Evolutionary conservation across 352 stramenopile genomes (phyloP).

Genomic region (Phytopythium boreale): DNA sequence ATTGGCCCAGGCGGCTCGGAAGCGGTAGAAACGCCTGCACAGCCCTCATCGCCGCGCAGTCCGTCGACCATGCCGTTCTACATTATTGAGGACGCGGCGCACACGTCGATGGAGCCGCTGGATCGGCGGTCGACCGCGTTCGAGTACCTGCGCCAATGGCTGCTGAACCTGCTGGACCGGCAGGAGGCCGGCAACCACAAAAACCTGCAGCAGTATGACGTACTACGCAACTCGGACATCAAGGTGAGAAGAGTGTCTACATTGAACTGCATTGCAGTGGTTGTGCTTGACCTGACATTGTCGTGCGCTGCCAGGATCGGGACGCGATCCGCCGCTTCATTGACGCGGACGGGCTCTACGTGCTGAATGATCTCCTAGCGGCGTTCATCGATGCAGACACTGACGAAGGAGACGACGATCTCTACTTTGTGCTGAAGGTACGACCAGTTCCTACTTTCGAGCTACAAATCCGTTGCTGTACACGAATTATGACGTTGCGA

Average conservation of each 20-base stretch:
- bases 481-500: background rate
- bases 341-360: constrained; percentile 46
- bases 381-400: constrained; percentile 31
- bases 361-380: constrained; percentile 52
- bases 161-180: constrained; percentile 56
- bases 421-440: constrained; percentile 6
- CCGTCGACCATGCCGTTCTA: constrained; percentile 30
- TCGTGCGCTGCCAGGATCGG: constrained; percentile 26
- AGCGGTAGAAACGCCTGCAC: background rate
- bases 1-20: background rate
- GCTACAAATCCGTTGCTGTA: background rate
- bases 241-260: constrained; percentile 13
- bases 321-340: constrained; percentile 65
- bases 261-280: background rate
- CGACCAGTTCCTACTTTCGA: background rate
- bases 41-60: background rate
- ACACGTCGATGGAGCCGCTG: constrained; percentile 30
- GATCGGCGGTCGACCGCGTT: constrained; percentile 49
- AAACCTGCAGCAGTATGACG: constrained; percentile 47
- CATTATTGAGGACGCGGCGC: constrained; percentile 35
- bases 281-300: background rate
- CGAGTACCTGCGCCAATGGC: constrained; percentile 49
- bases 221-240: constrained; percentile 58
- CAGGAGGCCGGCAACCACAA: constrained; percentile 34
- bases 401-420: constrained; percentile 18